Evolutionary conservation across 2,329 filamentous ascomycete genomes (phyloP), one percentile per base, ranked within the genome.

Genomic region (Daldinia eschscholtzii): DNA sequence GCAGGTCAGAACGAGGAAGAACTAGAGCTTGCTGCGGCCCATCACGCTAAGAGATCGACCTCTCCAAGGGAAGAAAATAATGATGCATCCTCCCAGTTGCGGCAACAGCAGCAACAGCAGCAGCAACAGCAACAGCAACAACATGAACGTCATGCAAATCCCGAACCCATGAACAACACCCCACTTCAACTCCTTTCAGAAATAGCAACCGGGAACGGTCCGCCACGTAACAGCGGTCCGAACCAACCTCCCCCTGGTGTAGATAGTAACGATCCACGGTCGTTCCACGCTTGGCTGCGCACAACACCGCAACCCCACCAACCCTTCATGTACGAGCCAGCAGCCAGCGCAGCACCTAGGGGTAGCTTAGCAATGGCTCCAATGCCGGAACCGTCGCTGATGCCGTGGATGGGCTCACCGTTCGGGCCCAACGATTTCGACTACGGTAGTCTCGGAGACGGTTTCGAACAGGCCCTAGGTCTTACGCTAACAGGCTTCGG

Each of bases 151-250:
- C 74, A 74, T 23, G 46, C 71, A 1, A 76, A 76, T 28, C 79
- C 79, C 60, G 69, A 74, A 61, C 50, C 80, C 0, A 81, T 80
- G 35, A 87, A 85, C 73, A 87, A 85, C 73, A 88, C 86, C 0
- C 86, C 86, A 1, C 81, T 88, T 3, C 85, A 88, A 59, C 80
- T 88, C 26, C 81, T 88, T 6, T 88, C 86, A 41, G 87, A 88
- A 72, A 83, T 88, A 37, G 86, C 86, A n/a, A 84, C 83, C 2
- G 65, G 79, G 37, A 82, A 83, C 57, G 81, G 83, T 48, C 76
- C 76, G 5, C 71, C 77, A 37, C 73, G 72, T 12, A 67, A 67
- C 13, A 70, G 64, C 37, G 50, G 61, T 48, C 72, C 71, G 46
- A 71, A 61, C 62, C 52, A 48, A 52, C 61, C 62, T 61, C 50